A percentile compares a stretch with the other conserved stretches of the same genome.
Conservation (phyloP, 768 basidiomycete species). For the Kwoniella dejecticola region DNA sequence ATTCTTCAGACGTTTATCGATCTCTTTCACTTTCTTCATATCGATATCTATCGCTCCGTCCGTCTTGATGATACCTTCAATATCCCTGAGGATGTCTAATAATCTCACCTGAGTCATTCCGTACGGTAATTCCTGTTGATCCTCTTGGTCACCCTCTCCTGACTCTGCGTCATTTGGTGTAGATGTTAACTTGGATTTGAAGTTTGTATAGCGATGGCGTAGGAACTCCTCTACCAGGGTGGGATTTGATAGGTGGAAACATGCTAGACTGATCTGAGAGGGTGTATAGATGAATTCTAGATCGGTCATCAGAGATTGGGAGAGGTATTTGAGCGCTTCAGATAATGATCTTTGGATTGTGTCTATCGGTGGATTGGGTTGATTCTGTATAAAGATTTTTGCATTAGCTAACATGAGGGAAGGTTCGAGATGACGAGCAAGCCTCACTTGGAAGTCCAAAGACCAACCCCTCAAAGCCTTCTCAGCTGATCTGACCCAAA, state of each 20-base stretch:
- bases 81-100: conserved; percentile 58
- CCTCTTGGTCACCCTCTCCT: conserved; percentile 5
- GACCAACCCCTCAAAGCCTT: conserved; percentile 52
- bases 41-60: conserved; percentile 63
- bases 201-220: conserved; percentile 24
- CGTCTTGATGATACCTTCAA: conserved; percentile 63
- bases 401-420: neutral
- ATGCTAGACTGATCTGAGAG: conserved; percentile 87
- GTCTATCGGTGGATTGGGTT: conserved; percentile 62
- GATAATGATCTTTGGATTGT: conserved; percentile 67
- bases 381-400: conserved; percentile 58
- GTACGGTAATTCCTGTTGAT: conserved; percentile 26
- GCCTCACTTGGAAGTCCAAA: conserved; percentile 51
- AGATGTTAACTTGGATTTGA: neutral
- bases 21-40: conserved; percentile 79
- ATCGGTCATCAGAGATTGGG: conserved; percentile 83
- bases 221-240: conserved; percentile 56
- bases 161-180: neutral
- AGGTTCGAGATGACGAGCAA: neutral
- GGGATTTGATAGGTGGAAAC: conserved; percentile 68
- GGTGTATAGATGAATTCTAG: conserved; percentile 89
- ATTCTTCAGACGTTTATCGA: conserved; percentile 79
- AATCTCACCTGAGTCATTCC: conserved; percentile 37
- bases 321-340: conserved; percentile 66
- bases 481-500: conserved; percentile 63